A percentile compares a stretch with the other conserved stretches of the same genome.
Conservation (phyloP, 2,329 filamentous ascomycete genomes). For the Colletotrichum musicola region DNA sequence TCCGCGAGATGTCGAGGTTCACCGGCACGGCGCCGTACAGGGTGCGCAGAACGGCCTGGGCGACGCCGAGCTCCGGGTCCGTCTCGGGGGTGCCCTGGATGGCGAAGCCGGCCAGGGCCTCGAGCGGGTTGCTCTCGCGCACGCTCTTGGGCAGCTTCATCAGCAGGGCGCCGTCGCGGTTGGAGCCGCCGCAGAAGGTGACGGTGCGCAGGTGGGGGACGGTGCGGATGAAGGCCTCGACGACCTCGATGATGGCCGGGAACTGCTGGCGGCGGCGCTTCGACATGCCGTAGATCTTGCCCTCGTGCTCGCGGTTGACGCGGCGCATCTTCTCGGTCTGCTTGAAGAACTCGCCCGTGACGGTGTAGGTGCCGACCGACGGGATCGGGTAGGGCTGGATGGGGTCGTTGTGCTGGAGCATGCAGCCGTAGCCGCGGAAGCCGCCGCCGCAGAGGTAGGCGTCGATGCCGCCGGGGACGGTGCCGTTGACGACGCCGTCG, state of each 20-base stretch:
- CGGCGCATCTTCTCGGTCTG: conserved; percentile 64
- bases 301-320: conserved; percentile 62
- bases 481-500: conserved; percentile 42
- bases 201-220: conserved; percentile 79
- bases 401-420: conserved; percentile 83
- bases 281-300: conserved; percentile 81
- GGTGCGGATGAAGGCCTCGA: conserved; percentile 78
- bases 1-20: conserved; percentile 48
- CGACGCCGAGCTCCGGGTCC: conserved; percentile 44
- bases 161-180: conserved; percentile 86
- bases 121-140: conserved; percentile 75
- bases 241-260: conserved; percentile 83
- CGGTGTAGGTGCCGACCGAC: conserved; percentile 83
- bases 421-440: conserved; percentile 90
- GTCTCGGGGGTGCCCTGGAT: conserved; percentile 35
- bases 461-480: conserved; percentile 64
- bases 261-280: conserved; percentile 84
- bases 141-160: conserved; percentile 72
- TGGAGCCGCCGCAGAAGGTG: conserved; percentile 89
- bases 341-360: conserved; percentile 70
- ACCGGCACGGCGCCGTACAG: conserved; percentile 59
- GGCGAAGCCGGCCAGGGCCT: conserved; percentile 48
- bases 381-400: conserved; percentile 86
- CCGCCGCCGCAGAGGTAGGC: conserved; percentile 92
- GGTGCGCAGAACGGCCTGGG: conserved; percentile 53